Conservation (phyloP, 1,284 basidiomycete genomes). For the Rhodotorula sp. region DNA sequence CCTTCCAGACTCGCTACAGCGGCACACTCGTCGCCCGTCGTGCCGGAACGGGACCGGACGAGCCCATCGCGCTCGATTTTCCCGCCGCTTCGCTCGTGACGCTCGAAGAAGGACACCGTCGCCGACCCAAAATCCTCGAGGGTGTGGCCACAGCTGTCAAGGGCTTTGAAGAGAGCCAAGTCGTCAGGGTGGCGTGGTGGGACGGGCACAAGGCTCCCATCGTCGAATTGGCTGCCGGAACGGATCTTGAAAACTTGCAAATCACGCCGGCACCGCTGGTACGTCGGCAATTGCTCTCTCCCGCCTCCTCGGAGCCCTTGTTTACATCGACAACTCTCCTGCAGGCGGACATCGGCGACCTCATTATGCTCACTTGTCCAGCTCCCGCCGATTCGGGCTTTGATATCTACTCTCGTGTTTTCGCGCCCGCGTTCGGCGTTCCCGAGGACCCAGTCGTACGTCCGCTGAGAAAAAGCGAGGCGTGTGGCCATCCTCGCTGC, state of each 20-base stretch:
- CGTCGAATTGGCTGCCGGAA: constrained; percentile 13
- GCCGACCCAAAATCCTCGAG: constrained; percentile 17
- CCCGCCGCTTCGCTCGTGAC: constrained; percentile 42
- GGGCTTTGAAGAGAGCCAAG: not conserved
- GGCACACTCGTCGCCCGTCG: constrained; percentile 32
- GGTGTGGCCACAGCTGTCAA: not conserved
- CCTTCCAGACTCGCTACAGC: constrained; percentile 48
- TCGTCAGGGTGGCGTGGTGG: constrained; percentile 12
- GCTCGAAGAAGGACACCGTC: constrained; percentile 13
- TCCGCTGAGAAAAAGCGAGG: not conserved
- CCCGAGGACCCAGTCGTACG: constrained; percentile 57
- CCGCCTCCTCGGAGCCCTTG: too few species aligned
- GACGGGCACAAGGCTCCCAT: constrained; percentile 2
- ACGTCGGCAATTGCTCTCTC: not conserved
- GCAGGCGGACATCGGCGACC: not conserved
- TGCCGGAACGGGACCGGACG: constrained; percentile 28
- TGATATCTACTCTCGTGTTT: constrained; percentile 59
- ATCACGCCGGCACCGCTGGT: not conserved
- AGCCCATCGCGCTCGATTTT: constrained; percentile 54
- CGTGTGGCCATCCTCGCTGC: too few species aligned
- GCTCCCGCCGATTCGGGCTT: constrained; percentile 5
- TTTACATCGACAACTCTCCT: not conserved
- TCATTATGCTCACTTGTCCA: constrained; percentile 25
- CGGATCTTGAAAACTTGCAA: constrained; percentile 15
- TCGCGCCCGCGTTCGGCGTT: constrained; percentile 53